A percentile compares a stretch with the other conserved stretches of the same genome.
These are phyloP conservation scores for Talaromyces islandicus DNA, from an alignment of 2,329 filamentous ascomycete species.

Conservation along the genomic window DNA sequence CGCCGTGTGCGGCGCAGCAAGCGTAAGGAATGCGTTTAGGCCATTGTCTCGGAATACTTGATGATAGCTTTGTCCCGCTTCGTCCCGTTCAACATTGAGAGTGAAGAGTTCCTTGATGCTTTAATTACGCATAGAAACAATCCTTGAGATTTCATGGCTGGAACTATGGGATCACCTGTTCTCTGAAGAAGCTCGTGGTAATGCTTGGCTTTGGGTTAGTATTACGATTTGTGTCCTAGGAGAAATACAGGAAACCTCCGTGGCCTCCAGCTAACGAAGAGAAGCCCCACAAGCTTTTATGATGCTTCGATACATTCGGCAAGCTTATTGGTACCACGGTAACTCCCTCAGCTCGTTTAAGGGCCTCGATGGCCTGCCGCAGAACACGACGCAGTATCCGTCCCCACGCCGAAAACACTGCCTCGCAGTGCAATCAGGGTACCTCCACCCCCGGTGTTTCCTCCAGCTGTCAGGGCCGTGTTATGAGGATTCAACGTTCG, in stretches of 20 bases:
- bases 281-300: background rate
- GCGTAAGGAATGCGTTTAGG: slow-evolving; percentile 44
- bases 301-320: background rate
- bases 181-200: slow-evolving; percentile 3
- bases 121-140: slow-evolving; percentile 10
- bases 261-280: background rate
- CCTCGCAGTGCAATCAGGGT: slow-evolving; percentile 29
- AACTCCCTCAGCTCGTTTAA: slow-evolving; percentile 24
- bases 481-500: slow-evolving; percentile 22
- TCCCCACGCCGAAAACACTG: slow-evolving; percentile 25
- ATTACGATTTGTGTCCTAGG: background rate
- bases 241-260: background rate
- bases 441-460: slow-evolving; percentile 30
- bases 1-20: slow-evolving; percentile 45
- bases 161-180: slow-evolving; percentile 4
- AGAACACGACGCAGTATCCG: slow-evolving; percentile 17
- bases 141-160: slow-evolving; percentile 3
- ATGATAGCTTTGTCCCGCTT: slow-evolving; percentile 17
- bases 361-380: slow-evolving; percentile 29
- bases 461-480: slow-evolving; percentile 20
- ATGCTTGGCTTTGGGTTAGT: slow-evolving; percentile 1
- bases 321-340: background rate
- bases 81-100: slow-evolving; percentile 34
- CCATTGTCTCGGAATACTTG: slow-evolving; percentile 5
- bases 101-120: slow-evolving; percentile 37